Conservation (phyloP, 495 filamentous ascomycete genomes). For the Talaromyces liani region DNA sequence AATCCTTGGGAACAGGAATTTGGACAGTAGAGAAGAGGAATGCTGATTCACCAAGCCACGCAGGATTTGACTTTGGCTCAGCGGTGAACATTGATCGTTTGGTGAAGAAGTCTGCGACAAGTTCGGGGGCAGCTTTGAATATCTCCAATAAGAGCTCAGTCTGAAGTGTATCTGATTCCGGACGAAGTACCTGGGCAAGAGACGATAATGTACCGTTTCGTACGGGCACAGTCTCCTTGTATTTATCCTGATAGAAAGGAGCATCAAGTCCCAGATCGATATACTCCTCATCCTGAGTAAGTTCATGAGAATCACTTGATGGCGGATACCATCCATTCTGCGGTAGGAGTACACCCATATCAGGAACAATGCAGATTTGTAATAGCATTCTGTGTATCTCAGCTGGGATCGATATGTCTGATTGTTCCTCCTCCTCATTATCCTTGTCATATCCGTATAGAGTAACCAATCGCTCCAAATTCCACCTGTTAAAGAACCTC, state of each 20-base stretch:
- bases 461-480: conserved; percentile 60
- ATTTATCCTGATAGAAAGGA: conserved; percentile 57
- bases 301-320: conserved; percentile 45
- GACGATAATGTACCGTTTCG: conserved; percentile 66
- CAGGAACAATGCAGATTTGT: conserved; percentile 61
- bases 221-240: conserved; percentile 57
- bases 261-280: conserved; percentile 66
- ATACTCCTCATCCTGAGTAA: conserved; percentile 33
- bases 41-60: conserved; percentile 89
- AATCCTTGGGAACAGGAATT: conserved; percentile 61
- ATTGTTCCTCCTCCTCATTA: conserved; percentile 28
- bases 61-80: conserved; percentile 82
- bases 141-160: conserved; percentile 72
- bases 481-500: conserved; percentile 61
- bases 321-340: conserved; percentile 68
- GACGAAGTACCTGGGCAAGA: conserved; percentile 72
- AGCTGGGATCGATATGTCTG: conserved; percentile 41
- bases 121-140: conserved; percentile 72
- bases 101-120: conserved; percentile 78
- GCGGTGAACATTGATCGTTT: conserved; percentile 73
- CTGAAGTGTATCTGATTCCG: conserved; percentile 74
- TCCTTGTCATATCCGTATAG: conserved; percentile 58
- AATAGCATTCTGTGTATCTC: conserved; percentile 65
- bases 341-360: conserved; percentile 59
- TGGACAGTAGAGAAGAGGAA: conserved; percentile 75